A percentile compares a stretch with the other conserved stretches of the same genome.
phyloP scores from a whole-genome alignment of 2,329 filamentous ascomycete species.

The Podosphaera leucotricha region DNA sequence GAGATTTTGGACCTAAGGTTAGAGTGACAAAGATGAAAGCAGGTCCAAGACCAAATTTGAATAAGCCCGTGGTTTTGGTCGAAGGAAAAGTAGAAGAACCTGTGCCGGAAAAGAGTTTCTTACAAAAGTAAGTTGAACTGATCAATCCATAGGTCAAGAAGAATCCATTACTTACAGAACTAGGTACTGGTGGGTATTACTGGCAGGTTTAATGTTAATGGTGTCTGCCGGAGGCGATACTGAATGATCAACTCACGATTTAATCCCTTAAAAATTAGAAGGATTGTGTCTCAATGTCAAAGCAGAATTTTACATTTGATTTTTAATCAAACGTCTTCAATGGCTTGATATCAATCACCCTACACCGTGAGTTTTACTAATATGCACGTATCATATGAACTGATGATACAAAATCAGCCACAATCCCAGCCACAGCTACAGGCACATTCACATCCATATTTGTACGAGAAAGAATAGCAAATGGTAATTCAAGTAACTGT shows the following conservation, averaged over 20 bases:
- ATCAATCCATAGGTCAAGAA: neutral
- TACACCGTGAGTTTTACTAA: too few species aligned
- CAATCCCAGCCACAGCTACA: too few species aligned
- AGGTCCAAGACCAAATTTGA: conserved; percentile 34
- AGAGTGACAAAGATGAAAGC: conserved; percentile 23
- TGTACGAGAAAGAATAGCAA: too few species aligned
- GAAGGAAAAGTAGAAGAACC: conserved; percentile 33
- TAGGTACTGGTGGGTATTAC: conserved; percentile 1
- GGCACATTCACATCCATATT: too few species aligned
- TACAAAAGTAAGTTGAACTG: conserved; percentile 35
- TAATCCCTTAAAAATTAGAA: too few species aligned
- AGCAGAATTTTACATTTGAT: too few species aligned
- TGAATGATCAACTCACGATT: neutral
- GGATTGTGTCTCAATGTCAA: too few species aligned
- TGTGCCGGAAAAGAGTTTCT: conserved; percentile 35
- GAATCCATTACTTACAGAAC: neutral
- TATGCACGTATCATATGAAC: too few species aligned
- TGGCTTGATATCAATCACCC: too few species aligned
- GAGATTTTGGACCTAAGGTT: conserved; percentile 39
- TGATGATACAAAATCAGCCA: too few species aligned
- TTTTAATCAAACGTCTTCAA: too few species aligned
- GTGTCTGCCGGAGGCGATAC: neutral
- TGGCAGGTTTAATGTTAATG: neutral
- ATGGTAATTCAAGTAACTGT: too few species aligned
- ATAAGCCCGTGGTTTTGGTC: conserved; percentile 37